Evolutionary conservation across 2,329 filamentous ascomycete genomes (phyloP).

Genomic region (Alternaria brassicicola): DNA sequence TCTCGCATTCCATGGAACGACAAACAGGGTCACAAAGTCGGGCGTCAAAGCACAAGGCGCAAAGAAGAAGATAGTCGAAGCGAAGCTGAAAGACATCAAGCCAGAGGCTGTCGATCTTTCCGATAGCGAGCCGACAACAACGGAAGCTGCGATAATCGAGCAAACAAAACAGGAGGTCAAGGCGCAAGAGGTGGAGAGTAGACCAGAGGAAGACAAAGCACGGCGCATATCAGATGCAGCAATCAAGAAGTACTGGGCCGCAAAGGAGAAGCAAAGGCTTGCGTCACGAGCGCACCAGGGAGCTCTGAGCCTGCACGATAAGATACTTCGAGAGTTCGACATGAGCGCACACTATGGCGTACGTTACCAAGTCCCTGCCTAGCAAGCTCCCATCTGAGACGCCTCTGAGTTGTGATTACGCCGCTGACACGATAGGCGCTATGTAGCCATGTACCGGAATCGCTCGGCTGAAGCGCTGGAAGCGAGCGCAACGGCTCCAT

Average conservation of each 20-base stretch:
- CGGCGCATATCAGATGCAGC: constrained; percentile 69
- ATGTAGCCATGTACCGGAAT: constrained; percentile 88
- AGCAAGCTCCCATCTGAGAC: constrained; percentile 29
- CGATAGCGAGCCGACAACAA: constrained; percentile 44
- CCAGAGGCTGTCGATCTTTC: constrained; percentile 30
- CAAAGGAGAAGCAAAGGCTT: constrained; percentile 70
- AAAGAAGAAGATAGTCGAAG: constrained; percentile 50
- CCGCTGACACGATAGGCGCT: constrained; percentile 20
- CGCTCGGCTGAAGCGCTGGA: constrained; percentile 81
- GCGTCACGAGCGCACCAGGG: constrained; percentile 79
- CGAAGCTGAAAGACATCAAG: constrained; percentile 37
- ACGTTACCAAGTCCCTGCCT: constrained; percentile 50
- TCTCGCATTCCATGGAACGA: constrained; percentile 66
- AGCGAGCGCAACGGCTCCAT: constrained; percentile 79
- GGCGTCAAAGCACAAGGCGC: constrained; percentile 43
- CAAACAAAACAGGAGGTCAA: constrained; percentile 46
- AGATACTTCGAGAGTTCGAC: constrained; percentile 89
- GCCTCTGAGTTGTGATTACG: background rate
- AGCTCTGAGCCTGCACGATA: constrained; percentile 74
- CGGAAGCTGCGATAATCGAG: constrained; percentile 48
- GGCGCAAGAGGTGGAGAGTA: constrained; percentile 29
- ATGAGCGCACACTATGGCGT: constrained; percentile 90
- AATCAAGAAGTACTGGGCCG: constrained; percentile 78
- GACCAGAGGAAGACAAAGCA: constrained; percentile 61
- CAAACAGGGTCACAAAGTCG: constrained; percentile 65